Percentiles rank a stretch among this genome's conserved stretches.
Evolutionary conservation across 805 yeast genomes (phyloP).

Genomic region (Tetrapisispora pingtungensis): DNA sequence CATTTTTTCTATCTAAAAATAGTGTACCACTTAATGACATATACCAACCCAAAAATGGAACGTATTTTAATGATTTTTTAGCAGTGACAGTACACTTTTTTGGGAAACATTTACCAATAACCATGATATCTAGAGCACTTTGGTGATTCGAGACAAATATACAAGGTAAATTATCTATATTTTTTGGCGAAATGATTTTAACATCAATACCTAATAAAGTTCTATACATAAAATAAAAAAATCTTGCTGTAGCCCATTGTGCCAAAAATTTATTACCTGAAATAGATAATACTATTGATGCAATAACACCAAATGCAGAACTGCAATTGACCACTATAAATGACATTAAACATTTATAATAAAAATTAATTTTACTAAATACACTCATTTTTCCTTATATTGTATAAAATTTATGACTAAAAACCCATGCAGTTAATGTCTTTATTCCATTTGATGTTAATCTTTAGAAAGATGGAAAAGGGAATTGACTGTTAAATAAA

Average conservation of each 20-base stretch:
- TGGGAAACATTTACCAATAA: slow-evolving; percentile 79
- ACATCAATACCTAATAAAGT: slow-evolving; percentile 59
- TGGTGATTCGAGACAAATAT: slow-evolving; percentile 84
- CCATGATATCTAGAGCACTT: slow-evolving; percentile 71
- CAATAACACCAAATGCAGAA: slow-evolving; percentile 45
- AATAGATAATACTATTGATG: slow-evolving; percentile 56
- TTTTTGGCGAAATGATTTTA: slow-evolving; percentile 55
- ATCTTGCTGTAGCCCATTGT: slow-evolving; percentile 85
- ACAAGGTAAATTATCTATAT: slow-evolving; percentile 55
- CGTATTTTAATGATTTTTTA: slow-evolving; percentile 67
- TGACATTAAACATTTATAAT: background rate
- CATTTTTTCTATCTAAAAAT: slow-evolving; percentile 73
- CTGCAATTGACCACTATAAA: background rate
- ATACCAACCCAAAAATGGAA: slow-evolving; percentile 97
- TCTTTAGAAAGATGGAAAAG: too few species aligned
- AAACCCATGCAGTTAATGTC: too few species aligned
- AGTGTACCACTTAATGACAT: slow-evolving; percentile 86
- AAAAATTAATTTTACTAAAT: background rate
- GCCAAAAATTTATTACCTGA: slow-evolving; percentile 70
- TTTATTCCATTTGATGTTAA: too few species aligned
- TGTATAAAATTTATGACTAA: too few species aligned
- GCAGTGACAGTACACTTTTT: slow-evolving; percentile 87
- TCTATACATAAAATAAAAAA: slow-evolving; percentile 56
- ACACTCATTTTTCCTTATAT: background rate
- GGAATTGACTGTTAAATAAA: too few species aligned